phyloP scores from a whole-genome alignment of 306 rosid species.

The Castanea mollissima region DNA sequence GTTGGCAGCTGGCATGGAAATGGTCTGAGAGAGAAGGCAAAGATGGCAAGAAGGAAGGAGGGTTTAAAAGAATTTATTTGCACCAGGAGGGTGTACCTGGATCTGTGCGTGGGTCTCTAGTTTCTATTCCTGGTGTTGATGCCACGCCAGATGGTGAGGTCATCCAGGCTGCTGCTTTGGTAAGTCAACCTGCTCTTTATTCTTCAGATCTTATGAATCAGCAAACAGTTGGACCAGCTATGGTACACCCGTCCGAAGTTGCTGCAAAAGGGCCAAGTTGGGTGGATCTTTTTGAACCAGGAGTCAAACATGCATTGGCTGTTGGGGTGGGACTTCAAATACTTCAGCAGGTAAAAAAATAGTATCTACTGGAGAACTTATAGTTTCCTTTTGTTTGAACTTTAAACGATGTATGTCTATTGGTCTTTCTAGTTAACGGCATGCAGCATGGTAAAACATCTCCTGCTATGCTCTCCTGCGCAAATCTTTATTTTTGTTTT shows the following conservation, averaged over 20 bases:
- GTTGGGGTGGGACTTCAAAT: slow-evolving; percentile 90
- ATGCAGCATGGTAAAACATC: slow-evolving; percentile 17
- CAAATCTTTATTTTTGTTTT: neutral
- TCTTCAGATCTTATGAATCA: slow-evolving; percentile 55
- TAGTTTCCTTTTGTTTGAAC: neutral
- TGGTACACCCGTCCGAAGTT: slow-evolving; percentile 37
- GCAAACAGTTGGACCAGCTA: slow-evolving; percentile 77
- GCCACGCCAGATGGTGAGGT: slow-evolving; percentile 50
- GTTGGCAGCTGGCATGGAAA: slow-evolving; percentile 98
- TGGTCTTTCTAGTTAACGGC: neutral
- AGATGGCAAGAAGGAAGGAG: slow-evolving; percentile 81
- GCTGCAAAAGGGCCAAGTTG: slow-evolving; percentile 44
- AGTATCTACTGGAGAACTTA: slow-evolving; percentile 4
- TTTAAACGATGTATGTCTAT: neutral
- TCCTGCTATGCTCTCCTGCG: neutral
- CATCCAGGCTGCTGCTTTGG: slow-evolving; percentile 75
- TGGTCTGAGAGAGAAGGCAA: slow-evolving; percentile 80
- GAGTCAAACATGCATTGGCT: slow-evolving; percentile 76
- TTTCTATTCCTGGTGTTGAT: slow-evolving; percentile 74
- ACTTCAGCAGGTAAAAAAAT: slow-evolving; percentile 80
- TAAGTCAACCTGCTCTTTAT: slow-evolving; percentile 60
- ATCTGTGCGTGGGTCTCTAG: slow-evolving; percentile 73
- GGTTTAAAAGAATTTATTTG: slow-evolving; percentile 83
- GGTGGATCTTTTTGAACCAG: slow-evolving; percentile 71
- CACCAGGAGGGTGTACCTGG: slow-evolving; percentile 79